phyloP scores from a whole-genome alignment of 2,329 filamentous ascomycete genomes.

The Monosporascus cannonballus region DNA sequence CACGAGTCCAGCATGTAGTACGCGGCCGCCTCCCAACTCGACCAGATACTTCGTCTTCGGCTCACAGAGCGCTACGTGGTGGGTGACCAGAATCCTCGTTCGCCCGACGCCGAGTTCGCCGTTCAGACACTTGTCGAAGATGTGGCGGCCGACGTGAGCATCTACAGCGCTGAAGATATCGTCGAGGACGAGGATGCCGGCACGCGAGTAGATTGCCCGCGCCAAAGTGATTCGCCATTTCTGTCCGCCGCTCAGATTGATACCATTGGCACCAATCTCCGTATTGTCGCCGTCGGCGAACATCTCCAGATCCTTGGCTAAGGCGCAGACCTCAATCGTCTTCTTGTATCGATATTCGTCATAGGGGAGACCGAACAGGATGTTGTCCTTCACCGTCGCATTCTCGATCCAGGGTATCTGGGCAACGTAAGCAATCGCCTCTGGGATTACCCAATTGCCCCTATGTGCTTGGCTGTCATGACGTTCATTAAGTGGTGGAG shows the following conservation, averaged over 20 bases:
- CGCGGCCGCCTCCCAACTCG: conserved; percentile 62
- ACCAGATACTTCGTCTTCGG: conserved; percentile 68
- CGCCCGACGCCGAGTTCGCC: conserved; percentile 63
- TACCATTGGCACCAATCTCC: conserved; percentile 77
- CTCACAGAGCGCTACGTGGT: conserved; percentile 68
- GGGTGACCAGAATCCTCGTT: conserved; percentile 74
- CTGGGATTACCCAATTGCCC: conserved; percentile 63
- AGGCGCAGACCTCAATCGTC: conserved; percentile 65
- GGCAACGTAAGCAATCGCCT: conserved; percentile 66
- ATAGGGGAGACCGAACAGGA: conserved; percentile 68
- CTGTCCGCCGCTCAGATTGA: conserved; percentile 79
- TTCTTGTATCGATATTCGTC: conserved; percentile 63
- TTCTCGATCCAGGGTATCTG: conserved; percentile 86
- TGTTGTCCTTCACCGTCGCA: conserved; percentile 70
- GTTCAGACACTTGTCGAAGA: conserved; percentile 70
- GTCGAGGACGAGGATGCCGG: conserved; percentile 70
- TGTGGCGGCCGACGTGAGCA: conserved; percentile 71
- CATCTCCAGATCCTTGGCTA: conserved; percentile 71
- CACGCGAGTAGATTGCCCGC: conserved; percentile 72
- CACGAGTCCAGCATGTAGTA: conserved; percentile 58
- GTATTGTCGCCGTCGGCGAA: conserved; percentile 72
- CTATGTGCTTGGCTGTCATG: conserved; percentile 57
- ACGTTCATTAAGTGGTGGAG: conserved; percentile 46
- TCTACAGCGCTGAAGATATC: conserved; percentile 83
- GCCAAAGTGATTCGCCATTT: conserved; percentile 78